phyloP scores from a whole-genome alignment of 495 filamentous ascomycete species.

The Chlorociboria aeruginascens region DNA sequence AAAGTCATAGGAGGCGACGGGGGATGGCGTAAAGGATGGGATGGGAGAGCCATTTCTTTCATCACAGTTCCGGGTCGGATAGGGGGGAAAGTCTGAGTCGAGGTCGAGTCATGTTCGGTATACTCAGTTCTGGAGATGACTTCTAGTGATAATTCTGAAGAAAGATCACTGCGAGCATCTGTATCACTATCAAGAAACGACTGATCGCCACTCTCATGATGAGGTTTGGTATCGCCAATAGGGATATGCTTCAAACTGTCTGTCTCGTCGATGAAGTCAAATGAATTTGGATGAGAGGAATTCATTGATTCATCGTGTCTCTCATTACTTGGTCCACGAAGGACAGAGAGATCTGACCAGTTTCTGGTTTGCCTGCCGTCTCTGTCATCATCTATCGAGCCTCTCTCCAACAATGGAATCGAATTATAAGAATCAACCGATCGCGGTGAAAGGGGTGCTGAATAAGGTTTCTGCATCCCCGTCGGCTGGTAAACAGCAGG shows the following conservation, averaged over 20 bases:
- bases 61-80: slow-evolving; percentile 28
- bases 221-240: slow-evolving; percentile 26
- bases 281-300: slow-evolving; percentile 28
- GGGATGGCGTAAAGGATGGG: slow-evolving; percentile 55
- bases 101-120: slow-evolving; percentile 19
- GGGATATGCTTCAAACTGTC: slow-evolving; percentile 44
- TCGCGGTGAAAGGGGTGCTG: not conserved
- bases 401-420: slow-evolving; percentile 64
- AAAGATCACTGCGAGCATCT: slow-evolving; percentile 62
- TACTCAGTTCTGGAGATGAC: slow-evolving; percentile 29
- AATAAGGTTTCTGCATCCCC: slow-evolving; percentile 2
- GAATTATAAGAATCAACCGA: slow-evolving; percentile 53
- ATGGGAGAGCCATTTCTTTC: slow-evolving; percentile 28
- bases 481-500: slow-evolving; percentile 15
- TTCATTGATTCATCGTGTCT: slow-evolving; percentile 19
- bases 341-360: slow-evolving; percentile 17
- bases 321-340: slow-evolving; percentile 17
- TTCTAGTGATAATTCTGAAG: slow-evolving; percentile 70
- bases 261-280: slow-evolving; percentile 41
- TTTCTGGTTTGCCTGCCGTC: slow-evolving; percentile 1
- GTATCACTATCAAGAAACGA: slow-evolving; percentile 59
- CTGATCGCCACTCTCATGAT: slow-evolving; percentile 28
- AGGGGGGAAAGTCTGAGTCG: slow-evolving; percentile 26
- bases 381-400: slow-evolving; percentile 44
- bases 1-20: slow-evolving; percentile 72